These are phyloP conservation scores for Nannochloris sp. DNA, from an alignment of 139 green algal genomes.

Conservation along the genomic window DNA sequence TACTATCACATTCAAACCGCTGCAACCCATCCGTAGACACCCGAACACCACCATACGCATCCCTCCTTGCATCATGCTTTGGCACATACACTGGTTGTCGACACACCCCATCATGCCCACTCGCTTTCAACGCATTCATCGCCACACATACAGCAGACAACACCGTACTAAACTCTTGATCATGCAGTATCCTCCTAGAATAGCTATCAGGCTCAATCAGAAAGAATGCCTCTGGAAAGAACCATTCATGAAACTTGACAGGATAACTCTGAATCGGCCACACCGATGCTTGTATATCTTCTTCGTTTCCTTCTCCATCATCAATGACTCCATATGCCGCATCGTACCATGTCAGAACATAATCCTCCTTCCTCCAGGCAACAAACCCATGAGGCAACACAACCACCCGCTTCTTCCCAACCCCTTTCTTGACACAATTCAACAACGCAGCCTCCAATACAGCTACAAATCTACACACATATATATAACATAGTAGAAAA, in stretches of 20 bases:
- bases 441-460: neutral
- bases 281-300: too few relatives aligned
- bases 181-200: slow-evolving; percentile 53
- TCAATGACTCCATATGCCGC: too few relatives aligned
- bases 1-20: slow-evolving; percentile 2
- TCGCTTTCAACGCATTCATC: slow-evolving; percentile 22
- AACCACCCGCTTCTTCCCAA: too few relatives aligned
- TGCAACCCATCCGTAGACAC: neutral
- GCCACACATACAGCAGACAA: slow-evolving; percentile 43
- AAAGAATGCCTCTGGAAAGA: slow-evolving; percentile 49
- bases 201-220: slow-evolving; percentile 57
- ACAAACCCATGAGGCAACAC: too few relatives aligned
- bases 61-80: slow-evolving; percentile 60
- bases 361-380: too few relatives aligned
- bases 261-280: slow-evolving; percentile 7
- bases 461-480: slow-evolving; percentile 1
- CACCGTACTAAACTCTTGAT: slow-evolving; percentile 48
- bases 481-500: too few relatives aligned
- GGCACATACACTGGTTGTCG: slow-evolving; percentile 46
- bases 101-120: slow-evolving; percentile 17
- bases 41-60: slow-evolving; percentile 55
- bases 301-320: too few relatives aligned
- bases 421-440: too few relatives aligned
- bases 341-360: too few relatives aligned
- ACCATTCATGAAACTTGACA: slow-evolving; percentile 69